Evolutionary conservation across 306 rosid genomes (phyloP), one percentile per base, ranked within the genome.

Genomic region (Alnus rubra): DNA sequence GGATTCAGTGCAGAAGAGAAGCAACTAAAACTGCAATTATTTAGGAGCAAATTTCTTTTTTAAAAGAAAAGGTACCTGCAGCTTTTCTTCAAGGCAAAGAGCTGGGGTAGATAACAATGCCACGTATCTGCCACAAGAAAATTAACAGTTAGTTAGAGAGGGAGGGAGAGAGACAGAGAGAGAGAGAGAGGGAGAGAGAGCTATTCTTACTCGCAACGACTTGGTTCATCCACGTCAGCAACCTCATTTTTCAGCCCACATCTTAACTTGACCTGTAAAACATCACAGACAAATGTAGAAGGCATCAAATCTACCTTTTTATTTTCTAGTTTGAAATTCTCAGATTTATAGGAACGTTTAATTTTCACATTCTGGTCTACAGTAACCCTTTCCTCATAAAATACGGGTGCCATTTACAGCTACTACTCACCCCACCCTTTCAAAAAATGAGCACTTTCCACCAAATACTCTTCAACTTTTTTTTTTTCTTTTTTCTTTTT

Each of bases 221-320:
- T 96, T 68, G 99, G 99, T 85, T 96, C 97, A 78, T 91, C 99
- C 73, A 96, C 96, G 71, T 96, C 98, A 47, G 97, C 76, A 69
- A 96, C 81, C 88, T 89, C 99, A 77, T 91, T 84, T 72, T 85
- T 88, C 92, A 96, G 73, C 77, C 99, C 99, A 39, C 99, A 96
- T 85, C 76, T 91, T 80, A 96, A 88, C 84, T 62, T 93, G 80
- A 91, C 94, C 99, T 96, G 96, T 72, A 71, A 77, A 45, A 79
- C 75, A 85, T 77, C 72, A 68, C 31, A 73, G 62, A 42, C 13
- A 68, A 18, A 16, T 42, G 51, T 4, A 83, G 63, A 71, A 76
- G 55, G 48, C 78, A 82, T 67, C 69, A 52, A 39, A 74, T 44
- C 52, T 12, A 44, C 74, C 65, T 52, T 63, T 55, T 13, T n/a